Evolutionary conservation across 2,329 filamentous ascomycete species (phyloP), one percentile per base, ranked within the genome.

Genomic region (Trichophyton mentagrophytes): DNA sequence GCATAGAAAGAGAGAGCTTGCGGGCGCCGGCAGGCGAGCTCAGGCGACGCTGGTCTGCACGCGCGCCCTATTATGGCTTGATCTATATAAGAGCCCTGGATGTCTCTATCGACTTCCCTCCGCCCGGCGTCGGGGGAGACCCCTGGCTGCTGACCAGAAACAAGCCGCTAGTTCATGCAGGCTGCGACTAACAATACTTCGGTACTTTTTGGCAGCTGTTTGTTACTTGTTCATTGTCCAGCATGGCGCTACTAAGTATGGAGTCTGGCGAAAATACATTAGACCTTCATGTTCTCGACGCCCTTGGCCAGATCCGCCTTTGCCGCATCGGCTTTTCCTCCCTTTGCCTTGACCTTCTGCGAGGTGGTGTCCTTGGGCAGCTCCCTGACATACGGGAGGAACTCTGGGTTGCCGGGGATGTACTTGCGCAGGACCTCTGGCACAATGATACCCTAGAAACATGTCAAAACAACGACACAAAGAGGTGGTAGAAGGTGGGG

Each of bases 371-470:
- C 85, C 75, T 92, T 91, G 9, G 88, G 85, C 42, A 92, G 78
- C 66, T 96, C 92, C 77, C 90, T 93, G 60, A 85, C 84, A 71
- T 88, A 99, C 1, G 89, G 88, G 64, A 99, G 80, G 75, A 96
- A 96, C 57, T 92, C 90, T 1, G 90, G 90, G 46, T 89, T 81
- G 38, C 91, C 92, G 1, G 91, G 90, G 58, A 97, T 86, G 73
- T 95, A 97, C 76, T 90, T 92, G 67, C 89, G 84, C 63, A 96
- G 81, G 53, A 87, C 85, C 74, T 91, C 87, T 0, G 91, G 91
- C 38, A 96, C 86, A 61, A 82, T 82, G 67, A 95, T 80, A 64
- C 90, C 89, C 80, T 89, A 64, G 22, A 61, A 27, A 38, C 9
- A 13, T 46, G 59, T 72, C 42, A 60, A 61, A 72, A 66, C 61